phyloP scores from a whole-genome alignment of 2,329 filamentous ascomycete genomes.

The Exophiala spinifera region DNA sequence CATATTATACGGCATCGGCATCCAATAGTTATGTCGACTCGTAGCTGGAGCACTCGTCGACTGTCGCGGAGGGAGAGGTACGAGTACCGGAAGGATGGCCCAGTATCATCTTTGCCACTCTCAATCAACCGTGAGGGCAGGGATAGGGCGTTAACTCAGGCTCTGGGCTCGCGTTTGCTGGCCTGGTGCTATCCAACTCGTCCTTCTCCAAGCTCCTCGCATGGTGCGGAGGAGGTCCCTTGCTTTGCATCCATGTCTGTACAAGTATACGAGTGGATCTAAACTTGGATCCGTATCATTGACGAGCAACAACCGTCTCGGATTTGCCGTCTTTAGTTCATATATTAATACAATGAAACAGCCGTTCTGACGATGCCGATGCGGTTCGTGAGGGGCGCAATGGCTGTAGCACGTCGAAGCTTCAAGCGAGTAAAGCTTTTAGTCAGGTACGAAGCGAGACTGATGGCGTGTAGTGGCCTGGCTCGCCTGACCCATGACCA shows the following conservation, averaged over 20 bases:
- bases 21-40: not conserved
- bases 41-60: too few relatives aligned
- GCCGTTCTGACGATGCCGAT: not conserved
- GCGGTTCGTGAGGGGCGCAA: not conserved
- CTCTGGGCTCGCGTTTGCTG: not conserved
- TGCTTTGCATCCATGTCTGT: too few relatives aligned
- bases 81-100: not conserved
- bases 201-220: too few relatives aligned
- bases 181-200: not conserved
- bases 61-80: not conserved
- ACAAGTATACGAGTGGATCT: too few relatives aligned
- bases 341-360: not conserved
- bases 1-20: not conserved
- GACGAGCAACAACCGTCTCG: not conserved
- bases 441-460: constrained; percentile 24
- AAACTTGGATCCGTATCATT: too few relatives aligned
- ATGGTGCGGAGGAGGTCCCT: too few relatives aligned
- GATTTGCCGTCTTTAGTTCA: not conserved
- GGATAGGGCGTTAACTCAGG: not conserved
- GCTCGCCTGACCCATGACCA: constrained; percentile 16
- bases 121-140: not conserved
- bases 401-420: constrained; percentile 4
- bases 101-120: not conserved
- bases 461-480: not conserved
- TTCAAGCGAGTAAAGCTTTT: constrained; percentile 22